Conservation (phyloP, 2,329 filamentous ascomycete species). For the Trichoderma koningiopsis region DNA sequence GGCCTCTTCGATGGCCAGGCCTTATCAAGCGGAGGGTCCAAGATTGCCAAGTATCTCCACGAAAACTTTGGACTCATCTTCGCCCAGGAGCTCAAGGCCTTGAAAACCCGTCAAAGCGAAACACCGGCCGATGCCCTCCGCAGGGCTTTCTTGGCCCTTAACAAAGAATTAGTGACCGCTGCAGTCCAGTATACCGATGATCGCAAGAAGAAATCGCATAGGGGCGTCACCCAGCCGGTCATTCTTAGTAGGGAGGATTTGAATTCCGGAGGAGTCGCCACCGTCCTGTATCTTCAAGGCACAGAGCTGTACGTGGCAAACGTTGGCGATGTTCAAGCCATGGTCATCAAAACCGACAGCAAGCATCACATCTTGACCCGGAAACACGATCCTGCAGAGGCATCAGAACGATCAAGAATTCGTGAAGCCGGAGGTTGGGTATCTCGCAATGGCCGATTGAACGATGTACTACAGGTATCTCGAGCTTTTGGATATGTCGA, state of each 20-base stretch:
- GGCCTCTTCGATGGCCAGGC: slow-evolving; percentile 96
- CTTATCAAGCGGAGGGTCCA: slow-evolving; percentile 86
- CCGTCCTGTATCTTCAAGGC: slow-evolving; percentile 84
- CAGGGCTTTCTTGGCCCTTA: slow-evolving; percentile 82
- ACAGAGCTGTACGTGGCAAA: slow-evolving; percentile 94
- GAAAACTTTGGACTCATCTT: slow-evolving; percentile 93
- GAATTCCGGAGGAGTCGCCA: slow-evolving; percentile 86
- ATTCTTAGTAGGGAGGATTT: slow-evolving; percentile 87
- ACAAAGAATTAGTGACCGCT: slow-evolving; percentile 89
- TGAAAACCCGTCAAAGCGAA: slow-evolving; percentile 69
- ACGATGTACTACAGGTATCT: slow-evolving; percentile 88
- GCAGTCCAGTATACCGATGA: slow-evolving; percentile 81
- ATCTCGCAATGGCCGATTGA: slow-evolving; percentile 89
- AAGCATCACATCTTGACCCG: slow-evolving; percentile 79
- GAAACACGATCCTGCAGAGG: slow-evolving; percentile 91
- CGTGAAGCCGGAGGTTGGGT: slow-evolving; percentile 95
- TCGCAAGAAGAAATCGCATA: slow-evolving; percentile 65
- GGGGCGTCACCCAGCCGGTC: slow-evolving; percentile 71
- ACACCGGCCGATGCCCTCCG: slow-evolving; percentile 80
- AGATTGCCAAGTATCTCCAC: slow-evolving; percentile 94
- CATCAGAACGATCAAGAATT: slow-evolving; percentile 81
- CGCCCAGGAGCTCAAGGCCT: slow-evolving; percentile 73
- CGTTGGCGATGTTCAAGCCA: slow-evolving; percentile 92
- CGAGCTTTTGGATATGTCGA: slow-evolving; percentile 94
- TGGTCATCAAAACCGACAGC: slow-evolving; percentile 88